Base-by-base conservation (phyloP, 2,329 filamentous ascomycete genomes). In the Stromatinia cepivora region DNA sequence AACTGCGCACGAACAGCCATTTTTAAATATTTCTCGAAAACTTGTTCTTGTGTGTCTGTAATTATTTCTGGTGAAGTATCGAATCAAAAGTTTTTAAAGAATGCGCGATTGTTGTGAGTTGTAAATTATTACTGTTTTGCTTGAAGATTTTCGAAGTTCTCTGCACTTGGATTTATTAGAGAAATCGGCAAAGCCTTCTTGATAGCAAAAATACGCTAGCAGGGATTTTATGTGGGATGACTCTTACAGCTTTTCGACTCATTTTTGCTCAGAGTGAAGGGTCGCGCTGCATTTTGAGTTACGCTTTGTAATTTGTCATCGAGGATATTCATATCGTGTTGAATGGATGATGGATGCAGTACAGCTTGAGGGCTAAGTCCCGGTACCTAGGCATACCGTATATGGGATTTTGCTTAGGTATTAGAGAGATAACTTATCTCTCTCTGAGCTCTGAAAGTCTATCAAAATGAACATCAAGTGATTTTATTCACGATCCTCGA, bases 1-100 rank as follows among this genome's bases (percentile, higher is more conserved):
- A 95, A 95, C 80, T 93, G 88, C 75, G 88, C 88, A 79, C 88
- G 87, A 70, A 90, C 87, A 78, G 88, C 87, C 88, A 90, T 90
- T 78, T 76, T 83, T 76, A 45, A 66, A 42, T n/a, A 48, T 25
- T 39, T 42, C 34, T 50, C 15, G 31, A 64, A 64, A 52, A 3
- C 1, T 1, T 28, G 31, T 8, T 52, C 5, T 42, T 20, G 31
- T 10, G 5, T 64, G 39, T 64, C 22, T 64, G 46, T 50, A 8
- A 20, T 28, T 52, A 10, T 64, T 52, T 42, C 31, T 42, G 61
- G 31, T 22, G n/a, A 17, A 9, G 9, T 25, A 20, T 28, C 31
- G 28, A 22, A 28, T 52, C 46, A 36, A 48, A 28, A 53, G 25
- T 3, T 15, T n/a, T 20, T 39, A 53, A 22, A 31, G 13, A 52